Conservation (phyloP, 495 filamentous ascomycete species). For the Schizothecium vesticola region DNA sequence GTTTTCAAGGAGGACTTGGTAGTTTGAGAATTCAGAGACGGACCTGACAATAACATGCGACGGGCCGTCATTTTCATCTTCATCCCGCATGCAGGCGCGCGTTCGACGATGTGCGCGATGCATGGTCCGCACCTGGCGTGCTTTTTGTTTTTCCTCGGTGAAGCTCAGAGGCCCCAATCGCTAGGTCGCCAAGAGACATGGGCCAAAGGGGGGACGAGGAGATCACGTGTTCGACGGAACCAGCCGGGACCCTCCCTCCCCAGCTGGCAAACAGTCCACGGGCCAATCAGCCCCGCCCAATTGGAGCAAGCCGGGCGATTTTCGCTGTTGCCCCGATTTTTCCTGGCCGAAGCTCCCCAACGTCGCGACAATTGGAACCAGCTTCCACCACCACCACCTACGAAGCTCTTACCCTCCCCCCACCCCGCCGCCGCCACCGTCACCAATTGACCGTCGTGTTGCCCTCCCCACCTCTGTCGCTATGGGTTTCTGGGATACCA, state of each 20-base stretch:
- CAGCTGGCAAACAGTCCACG: not conserved
- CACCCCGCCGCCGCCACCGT: not conserved
- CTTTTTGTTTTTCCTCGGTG: not conserved
- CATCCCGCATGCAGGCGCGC: not conserved
- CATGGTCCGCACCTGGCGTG: not conserved
- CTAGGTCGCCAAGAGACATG: not conserved
- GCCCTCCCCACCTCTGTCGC: constrained; percentile 25
- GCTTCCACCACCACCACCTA: not conserved
- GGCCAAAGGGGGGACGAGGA: not conserved
- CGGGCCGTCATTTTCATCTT: not conserved
- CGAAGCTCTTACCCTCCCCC: constrained; percentile 21
- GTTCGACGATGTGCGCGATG: not conserved
- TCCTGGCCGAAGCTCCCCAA: constrained; percentile 24
- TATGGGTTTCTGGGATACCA: constrained; percentile 55
- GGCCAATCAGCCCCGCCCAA: constrained; percentile 42
- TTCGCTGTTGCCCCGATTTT: constrained; percentile 34
- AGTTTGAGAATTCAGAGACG: not conserved
- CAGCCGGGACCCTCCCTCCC: not conserved
- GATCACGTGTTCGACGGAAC: not conserved
- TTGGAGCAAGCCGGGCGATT: constrained; percentile 40
- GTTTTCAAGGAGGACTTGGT: not conserved
- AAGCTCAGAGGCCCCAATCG: not conserved
- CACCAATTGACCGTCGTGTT: constrained; percentile 32
- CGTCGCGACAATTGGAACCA: constrained; percentile 21
- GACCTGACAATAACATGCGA: not conserved